Conservation (phyloP, 306 rosid genomes). For the Acacia melanoxylon region DNA sequence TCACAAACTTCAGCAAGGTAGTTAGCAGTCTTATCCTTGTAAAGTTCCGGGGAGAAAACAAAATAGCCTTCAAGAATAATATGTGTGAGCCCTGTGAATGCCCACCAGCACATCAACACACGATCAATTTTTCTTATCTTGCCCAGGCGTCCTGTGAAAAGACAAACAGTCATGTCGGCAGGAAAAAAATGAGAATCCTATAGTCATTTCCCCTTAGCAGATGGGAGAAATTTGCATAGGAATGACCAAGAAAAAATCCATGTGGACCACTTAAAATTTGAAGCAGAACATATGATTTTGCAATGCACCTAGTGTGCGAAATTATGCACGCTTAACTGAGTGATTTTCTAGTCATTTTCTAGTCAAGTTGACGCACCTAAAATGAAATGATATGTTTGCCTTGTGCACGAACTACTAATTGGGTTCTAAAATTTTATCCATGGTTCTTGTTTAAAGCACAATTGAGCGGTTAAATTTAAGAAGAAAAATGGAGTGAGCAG, state of each 20-base stretch:
- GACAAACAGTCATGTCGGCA: slow-evolving; percentile 45
- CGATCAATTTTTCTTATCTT: slow-evolving; percentile 68
- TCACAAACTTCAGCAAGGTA: slow-evolving; percentile 91
- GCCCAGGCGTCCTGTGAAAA: slow-evolving; percentile 55
- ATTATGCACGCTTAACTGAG: slow-evolving; percentile 46
- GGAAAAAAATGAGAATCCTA: slow-evolving; percentile 66
- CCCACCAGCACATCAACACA: slow-evolving; percentile 95
- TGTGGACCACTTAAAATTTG: background rate
- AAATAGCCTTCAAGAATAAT: slow-evolving; percentile 78
- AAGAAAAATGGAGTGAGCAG: background rate
- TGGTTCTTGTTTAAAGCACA: background rate
- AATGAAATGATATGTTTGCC: background rate
- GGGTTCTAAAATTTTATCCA: background rate
- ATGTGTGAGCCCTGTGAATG: slow-evolving; percentile 91
- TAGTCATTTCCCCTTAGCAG: background rate
- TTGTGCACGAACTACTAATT: background rate
- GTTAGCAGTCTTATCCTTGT: slow-evolving; percentile 66
- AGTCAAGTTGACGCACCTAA: slow-evolving; percentile 11
- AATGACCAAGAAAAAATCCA: slow-evolving; percentile 18
- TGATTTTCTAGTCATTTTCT: background rate
- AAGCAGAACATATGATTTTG: slow-evolving; percentile 27
- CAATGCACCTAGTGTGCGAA: slow-evolving; percentile 58
- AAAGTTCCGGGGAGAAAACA: slow-evolving; percentile 77
- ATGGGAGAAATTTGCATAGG: slow-evolving; percentile 2
- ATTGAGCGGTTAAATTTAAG: background rate